Percentiles rank a stretch among this genome's conserved stretches.
phyloP scores from a whole-genome alignment of 805 yeast species.

The Yamadazyma endophytica region DNA sequence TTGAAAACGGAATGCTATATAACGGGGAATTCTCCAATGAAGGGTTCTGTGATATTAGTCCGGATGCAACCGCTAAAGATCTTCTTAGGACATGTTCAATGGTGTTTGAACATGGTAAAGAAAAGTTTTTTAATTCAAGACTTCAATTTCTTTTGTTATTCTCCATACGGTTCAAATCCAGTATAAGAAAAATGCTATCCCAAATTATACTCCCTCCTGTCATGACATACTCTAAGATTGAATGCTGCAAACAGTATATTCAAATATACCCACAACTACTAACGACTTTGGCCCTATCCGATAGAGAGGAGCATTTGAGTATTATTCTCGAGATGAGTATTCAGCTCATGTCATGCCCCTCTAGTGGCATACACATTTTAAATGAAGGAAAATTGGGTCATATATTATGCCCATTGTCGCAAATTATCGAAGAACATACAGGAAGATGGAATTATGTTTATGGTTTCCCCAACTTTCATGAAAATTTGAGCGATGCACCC shows the following conservation, averaged over 20 bases:
- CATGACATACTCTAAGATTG: conserved; percentile 45
- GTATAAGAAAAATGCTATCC: conserved; percentile 44
- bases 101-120: conserved; percentile 11
- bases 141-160: conserved; percentile 56
- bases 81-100: conserved; percentile 12
- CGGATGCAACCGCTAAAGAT: conserved; percentile 9
- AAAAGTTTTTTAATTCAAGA: conserved; percentile 35
- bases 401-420: conserved; percentile 44
- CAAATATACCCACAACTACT: conserved; percentile 51
- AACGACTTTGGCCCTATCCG: conserved; percentile 43
- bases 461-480: conserved; percentile 27
- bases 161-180: conserved; percentile 56
- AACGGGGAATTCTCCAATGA: conserved; percentile 22
- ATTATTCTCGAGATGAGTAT: conserved; percentile 27
- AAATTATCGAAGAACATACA: conserved; percentile 39
- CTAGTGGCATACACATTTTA: conserved; percentile 37
- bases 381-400: conserved; percentile 35
- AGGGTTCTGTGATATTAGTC: conserved; percentile 16
- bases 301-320: conserved; percentile 47
- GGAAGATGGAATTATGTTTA: conserved; percentile 32
- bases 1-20: conserved; percentile 29
- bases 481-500: conserved; percentile 9
- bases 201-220: conserved; percentile 52
- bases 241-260: conserved; percentile 49
- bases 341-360: conserved; percentile 44